phyloP scores from a whole-genome alignment of 345 rosid species.

The Chamaenerion angustifolium region DNA sequence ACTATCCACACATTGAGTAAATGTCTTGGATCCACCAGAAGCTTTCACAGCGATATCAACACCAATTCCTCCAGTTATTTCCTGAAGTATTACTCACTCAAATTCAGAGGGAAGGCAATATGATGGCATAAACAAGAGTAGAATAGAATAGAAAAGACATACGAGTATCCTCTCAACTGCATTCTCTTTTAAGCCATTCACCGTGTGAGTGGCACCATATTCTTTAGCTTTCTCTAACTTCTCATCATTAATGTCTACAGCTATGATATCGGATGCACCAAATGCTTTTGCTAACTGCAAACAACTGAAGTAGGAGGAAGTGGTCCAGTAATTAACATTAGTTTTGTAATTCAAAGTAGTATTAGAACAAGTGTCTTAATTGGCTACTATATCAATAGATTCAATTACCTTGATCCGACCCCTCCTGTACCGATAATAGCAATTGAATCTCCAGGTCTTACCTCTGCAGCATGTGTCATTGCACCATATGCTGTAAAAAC shows the following conservation, averaged over 20 bases:
- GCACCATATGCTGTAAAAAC: constrained; percentile 99
- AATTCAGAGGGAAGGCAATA: no score
- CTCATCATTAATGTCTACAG: constrained; percentile 87
- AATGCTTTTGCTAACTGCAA: constrained; percentile 96
- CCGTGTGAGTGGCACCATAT: constrained; percentile 78
- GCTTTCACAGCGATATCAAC: constrained; percentile 95
- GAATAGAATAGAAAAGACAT: no score
- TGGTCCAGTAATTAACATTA: no score
- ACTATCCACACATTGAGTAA: constrained; percentile 63
- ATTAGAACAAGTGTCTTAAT: no score
- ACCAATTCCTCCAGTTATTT: constrained; percentile 86
- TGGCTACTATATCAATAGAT: no score
- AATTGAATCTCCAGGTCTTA: constrained; percentile 78
- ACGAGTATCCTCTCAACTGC: constrained; percentile 70
- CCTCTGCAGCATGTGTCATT: constrained; percentile 92
- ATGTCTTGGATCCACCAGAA: constrained; percentile 72
- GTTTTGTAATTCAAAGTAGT: no score
- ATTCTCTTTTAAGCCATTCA: constrained; percentile 69
- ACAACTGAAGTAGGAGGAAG: constrained; percentile 37
- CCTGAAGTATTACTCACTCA: constrained; percentile 15
- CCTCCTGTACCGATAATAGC: constrained; percentile 92
- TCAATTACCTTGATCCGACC: constrained; percentile 74
- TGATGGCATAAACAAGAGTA: no score
- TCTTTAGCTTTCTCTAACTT: constrained; percentile 67
- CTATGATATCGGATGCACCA: constrained; percentile 91